Percentiles rank a stretch among this genome's conserved stretches.
These are phyloP conservation scores for Boletus albobrunnescens DNA, from an alignment of 1,284 basidiomycete genomes.

Conservation along the genomic window DNA sequence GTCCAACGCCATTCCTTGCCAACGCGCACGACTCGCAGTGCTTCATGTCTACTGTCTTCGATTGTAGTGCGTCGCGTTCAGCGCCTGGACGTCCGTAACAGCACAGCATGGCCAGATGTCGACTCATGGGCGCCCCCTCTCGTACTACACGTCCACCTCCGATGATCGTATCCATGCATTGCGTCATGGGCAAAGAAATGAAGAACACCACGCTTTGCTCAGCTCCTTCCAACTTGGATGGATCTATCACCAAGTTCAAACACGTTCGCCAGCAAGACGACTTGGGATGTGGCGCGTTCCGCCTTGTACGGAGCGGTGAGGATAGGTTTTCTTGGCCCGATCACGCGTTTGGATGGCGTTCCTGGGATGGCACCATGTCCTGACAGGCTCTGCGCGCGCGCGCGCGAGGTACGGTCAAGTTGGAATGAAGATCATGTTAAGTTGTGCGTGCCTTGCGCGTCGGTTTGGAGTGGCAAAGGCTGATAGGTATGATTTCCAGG, in stretches of 20 bases:
- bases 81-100: background rate
- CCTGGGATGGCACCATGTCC: conserved; percentile 2
- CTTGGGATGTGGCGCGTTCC: background rate
- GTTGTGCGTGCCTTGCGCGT: background rate
- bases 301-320: conserved; percentile 6
- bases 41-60: conserved; percentile 2
- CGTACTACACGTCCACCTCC: background rate
- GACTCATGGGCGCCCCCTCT: conserved; percentile 8
- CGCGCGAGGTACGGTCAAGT: conserved; percentile 1
- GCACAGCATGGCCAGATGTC: conserved; percentile 21
- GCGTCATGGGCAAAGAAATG: no score
- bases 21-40: conserved; percentile 4
- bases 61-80: conserved; percentile 1
- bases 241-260: conserved; percentile 2
- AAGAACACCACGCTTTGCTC: no score
- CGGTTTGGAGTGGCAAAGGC: background rate
- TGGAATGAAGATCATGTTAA: conserved; percentile 2
- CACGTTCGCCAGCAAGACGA: background rate
- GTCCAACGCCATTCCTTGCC: conserved; percentile 6
- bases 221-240: background rate
- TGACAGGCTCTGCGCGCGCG: background rate
- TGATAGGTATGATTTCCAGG: background rate
- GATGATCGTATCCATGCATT: conserved; percentile 5
- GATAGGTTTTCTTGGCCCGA: conserved; percentile 3
- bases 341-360: background rate